These are phyloP conservation scores for Fraxinus sp. DNA, from an alignment of 305 asterid species.

Conservation along the genomic window DNA sequence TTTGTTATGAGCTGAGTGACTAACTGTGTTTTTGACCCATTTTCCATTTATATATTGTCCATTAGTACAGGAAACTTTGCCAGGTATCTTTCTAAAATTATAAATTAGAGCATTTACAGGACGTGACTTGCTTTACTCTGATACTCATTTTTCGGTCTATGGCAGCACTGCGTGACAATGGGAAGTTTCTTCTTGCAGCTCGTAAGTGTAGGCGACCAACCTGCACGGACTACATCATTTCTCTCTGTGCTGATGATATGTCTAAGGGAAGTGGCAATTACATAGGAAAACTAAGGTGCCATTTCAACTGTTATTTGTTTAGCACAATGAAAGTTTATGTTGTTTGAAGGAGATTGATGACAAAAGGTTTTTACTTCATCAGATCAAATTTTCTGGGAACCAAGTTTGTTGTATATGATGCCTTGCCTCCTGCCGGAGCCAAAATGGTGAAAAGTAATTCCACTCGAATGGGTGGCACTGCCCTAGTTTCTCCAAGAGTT, in stretches of 20 bases:
- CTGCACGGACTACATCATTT: conserved; percentile 76
- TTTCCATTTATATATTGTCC: neutral
- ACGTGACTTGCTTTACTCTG: conserved; percentile 1
- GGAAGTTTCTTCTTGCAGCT: conserved; percentile 93
- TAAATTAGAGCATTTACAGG: neutral
- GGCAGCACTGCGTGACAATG: conserved; percentile 85
- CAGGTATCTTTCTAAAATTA: neutral
- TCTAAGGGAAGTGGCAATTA: conserved; percentile 61
- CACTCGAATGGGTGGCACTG: conserved; percentile 47
- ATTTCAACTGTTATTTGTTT: conserved; percentile 1
- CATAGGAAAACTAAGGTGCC: conserved; percentile 81
- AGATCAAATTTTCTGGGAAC: conserved; percentile 91
- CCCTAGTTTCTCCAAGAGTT: conserved; percentile 51
- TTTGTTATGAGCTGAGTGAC: neutral
- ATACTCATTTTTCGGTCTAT: conserved; percentile 21
- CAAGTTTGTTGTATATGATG: conserved; percentile 75
- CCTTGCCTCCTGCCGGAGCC: conserved; percentile 56
- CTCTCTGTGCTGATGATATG: conserved; percentile 61
- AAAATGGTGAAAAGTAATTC: conserved; percentile 64
- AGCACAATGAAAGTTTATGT: neutral
- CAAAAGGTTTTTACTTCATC: conserved; percentile 19
- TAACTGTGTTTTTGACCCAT: neutral
- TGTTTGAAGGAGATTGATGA: conserved; percentile 9
- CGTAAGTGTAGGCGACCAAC: conserved; percentile 76
- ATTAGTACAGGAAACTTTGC: neutral